Evolutionary conservation across 2,329 filamentous ascomycete species (phyloP).

Genomic region (Polytolypa hystricis): DNA sequence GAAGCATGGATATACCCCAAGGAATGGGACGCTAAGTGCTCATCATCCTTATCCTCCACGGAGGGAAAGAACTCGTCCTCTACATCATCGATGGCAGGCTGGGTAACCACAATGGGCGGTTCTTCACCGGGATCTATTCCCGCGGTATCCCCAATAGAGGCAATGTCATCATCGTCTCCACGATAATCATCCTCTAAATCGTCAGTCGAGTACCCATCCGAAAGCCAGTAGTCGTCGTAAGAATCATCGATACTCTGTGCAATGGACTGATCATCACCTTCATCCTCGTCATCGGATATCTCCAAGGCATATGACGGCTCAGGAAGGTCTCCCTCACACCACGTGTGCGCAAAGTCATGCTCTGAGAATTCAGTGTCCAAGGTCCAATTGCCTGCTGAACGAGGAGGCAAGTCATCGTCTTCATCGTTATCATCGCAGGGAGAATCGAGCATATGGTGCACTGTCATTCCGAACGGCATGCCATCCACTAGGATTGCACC

Average conservation of each 20-base stretch:
- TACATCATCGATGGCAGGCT: constrained; percentile 82
- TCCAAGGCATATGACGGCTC: constrained; percentile 36
- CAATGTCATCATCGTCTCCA: constrained; percentile 45
- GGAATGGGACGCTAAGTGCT: constrained; percentile 70
- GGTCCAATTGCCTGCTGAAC: constrained; percentile 34
- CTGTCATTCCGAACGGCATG: constrained; percentile 83
- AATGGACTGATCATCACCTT: constrained; percentile 30
- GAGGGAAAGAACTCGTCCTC: constrained; percentile 71
- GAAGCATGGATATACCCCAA: constrained; percentile 81
- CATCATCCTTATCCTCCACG: constrained; percentile 64
- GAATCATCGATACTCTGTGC: constrained; percentile 27
- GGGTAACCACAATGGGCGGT: constrained; percentile 71
- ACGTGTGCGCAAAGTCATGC: constrained; percentile 25
- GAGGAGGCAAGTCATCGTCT: constrained; percentile 25
- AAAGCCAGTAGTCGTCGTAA: constrained; percentile 34
- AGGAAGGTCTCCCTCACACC: constrained; percentile 28
- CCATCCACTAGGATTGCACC: constrained; percentile 78
- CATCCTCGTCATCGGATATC: constrained; percentile 43
- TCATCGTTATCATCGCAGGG: constrained; percentile 43
- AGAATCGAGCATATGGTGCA: constrained; percentile 85
- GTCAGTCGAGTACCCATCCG: constrained; percentile 41
- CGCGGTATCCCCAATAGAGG: constrained; percentile 60
- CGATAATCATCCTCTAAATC: constrained; percentile 38
- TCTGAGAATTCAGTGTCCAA: constrained; percentile 14
- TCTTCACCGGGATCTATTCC: constrained; percentile 66